These are phyloP conservation scores for Botrytis deweyae DNA, from an alignment of 2,329 filamentous ascomycete species.

Conservation along the genomic window DNA sequence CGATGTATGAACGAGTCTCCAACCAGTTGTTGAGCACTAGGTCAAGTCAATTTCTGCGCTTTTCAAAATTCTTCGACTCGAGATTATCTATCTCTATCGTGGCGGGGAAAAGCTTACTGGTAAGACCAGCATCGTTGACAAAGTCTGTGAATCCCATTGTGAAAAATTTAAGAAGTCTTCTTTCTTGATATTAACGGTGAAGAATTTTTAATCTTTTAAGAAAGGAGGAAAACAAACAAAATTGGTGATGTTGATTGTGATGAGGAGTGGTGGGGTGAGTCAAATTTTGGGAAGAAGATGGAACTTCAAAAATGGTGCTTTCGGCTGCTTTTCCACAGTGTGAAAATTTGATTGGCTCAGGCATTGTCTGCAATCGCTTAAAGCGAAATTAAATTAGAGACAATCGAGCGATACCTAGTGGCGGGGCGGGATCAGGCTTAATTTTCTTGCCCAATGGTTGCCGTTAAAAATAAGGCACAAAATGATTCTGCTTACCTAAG, in stretches of 20 bases:
- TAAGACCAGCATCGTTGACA: constrained; percentile 62
- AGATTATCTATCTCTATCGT: not conserved
- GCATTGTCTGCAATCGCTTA: constrained; percentile 16
- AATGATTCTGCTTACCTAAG: not conserved
- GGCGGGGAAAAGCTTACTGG: constrained; percentile 45
- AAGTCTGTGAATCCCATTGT: constrained; percentile 70
- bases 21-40: constrained; percentile 71
- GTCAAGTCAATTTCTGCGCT: constrained; percentile 37
- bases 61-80: constrained; percentile 23
- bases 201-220: constrained; percentile 11
- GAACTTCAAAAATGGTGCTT: constrained; percentile 11
- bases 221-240: constrained; percentile 16
- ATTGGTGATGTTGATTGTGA: constrained; percentile 9
- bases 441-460: not conserved
- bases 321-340: constrained; percentile 3
- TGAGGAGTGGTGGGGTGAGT: constrained; percentile 19
- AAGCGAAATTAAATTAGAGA: constrained; percentile 6
- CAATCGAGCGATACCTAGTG: not conserved
- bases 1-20: constrained; percentile 75
- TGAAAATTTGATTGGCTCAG: constrained; percentile 21
- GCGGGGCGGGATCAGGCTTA: constrained; percentile 11
- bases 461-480: constrained; percentile 1
- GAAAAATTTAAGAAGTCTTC: constrained; percentile 22
- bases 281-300: constrained; percentile 22
- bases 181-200: constrained; percentile 17